These are phyloP conservation scores for Emericellopsis atlantica DNA, from an alignment of 2,329 filamentous ascomycete species.

Conservation along the genomic window DNA sequence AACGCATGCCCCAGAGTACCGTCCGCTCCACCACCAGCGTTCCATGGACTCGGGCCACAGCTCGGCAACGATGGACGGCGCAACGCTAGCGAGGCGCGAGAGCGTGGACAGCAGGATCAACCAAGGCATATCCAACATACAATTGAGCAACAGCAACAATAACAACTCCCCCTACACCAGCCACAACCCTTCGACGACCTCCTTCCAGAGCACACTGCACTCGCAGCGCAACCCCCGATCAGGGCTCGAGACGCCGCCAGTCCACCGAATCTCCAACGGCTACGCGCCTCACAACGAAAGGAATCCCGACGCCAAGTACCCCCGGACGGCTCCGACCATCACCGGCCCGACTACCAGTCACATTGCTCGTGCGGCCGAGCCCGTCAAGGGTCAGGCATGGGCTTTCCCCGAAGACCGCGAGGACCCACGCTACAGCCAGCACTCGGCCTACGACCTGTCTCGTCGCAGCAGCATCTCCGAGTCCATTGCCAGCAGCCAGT, in stretches of 20 bases:
- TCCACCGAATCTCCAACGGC: conserved; percentile 51
- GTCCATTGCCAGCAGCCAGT: conserved; percentile 69
- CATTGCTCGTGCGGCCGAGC: conserved; percentile 61
- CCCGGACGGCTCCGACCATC: conserved; percentile 62
- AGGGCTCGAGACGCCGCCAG: conserved; percentile 36
- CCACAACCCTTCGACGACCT: conserved; percentile 65
- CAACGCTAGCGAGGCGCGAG: conserved; percentile 46
- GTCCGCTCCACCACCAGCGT: conserved; percentile 29
- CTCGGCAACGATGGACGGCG: conserved; percentile 24
- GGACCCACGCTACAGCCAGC: conserved; percentile 16
- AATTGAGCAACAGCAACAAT: conserved; percentile 33
- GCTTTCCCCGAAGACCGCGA: conserved; percentile 66
- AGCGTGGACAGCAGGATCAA: conserved; percentile 74
- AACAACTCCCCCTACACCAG: conserved; percentile 53
- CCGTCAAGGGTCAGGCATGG: conserved; percentile 74
- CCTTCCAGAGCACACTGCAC: conserved; percentile 58
- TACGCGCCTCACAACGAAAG: conserved; percentile 49
- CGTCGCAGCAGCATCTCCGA: conserved; percentile 66
- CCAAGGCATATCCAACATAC: conserved; percentile 56
- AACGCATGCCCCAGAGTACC: conserved; percentile 26
- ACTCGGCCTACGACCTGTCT: conserved; percentile 46
- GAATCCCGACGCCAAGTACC: conserved; percentile 41
- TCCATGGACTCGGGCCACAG: conserved; percentile 19
- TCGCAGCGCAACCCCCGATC: conserved; percentile 50
- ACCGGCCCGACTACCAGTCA: conserved; percentile 54